Base-by-base conservation (phyloP, 345 rosid species). In the Dovyalis caffra region DNA sequence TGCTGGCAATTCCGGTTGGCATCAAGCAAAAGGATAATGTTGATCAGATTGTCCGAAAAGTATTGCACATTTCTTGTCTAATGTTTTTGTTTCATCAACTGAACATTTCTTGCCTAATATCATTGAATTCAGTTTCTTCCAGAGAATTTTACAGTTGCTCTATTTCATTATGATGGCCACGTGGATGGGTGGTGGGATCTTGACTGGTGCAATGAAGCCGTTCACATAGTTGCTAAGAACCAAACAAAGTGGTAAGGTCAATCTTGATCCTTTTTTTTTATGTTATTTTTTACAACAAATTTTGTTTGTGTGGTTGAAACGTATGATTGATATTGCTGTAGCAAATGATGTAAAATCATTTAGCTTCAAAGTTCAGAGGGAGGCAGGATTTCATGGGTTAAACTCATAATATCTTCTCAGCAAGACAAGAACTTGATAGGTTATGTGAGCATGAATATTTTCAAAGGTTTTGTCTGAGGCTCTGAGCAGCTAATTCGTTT, bases 1-100 rank as follows among this genome's bases (percentile, higher is more conserved):
- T 96, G 74, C 80, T 96, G 83, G 98, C 99, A 64, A 90, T 96
- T 80, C 88, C 99, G 0, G 99, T 90, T 81, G 99, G 99, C 79
- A 86, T 92, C 72, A 88, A 87, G 83, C 98, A 89, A 83, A 96
- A 92, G 86, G 76, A 79, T 61, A 84, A 90, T 69, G 97, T 96
- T 20, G 88, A 93, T 74, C 63, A 74, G 57, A 57, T 92, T 62
- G 97, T 91, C 76, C 87, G 83, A 72, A 96, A 96, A 94, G 99
- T 93, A 85, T 69, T 64, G 56, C 69, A 73, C 67, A 25, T 66
- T 29, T 78, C 51, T 32, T 47, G 43, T 74, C 69, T 20, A 28
- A 70, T 68, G 38, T 25, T 79, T 23, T 8, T 12, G 49, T 40
- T 29, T 34, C n/a, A 11, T 45, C 49, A 71, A 32, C 8, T 10